Conservation (phyloP, 2,329 filamentous ascomycete species). For the Microdochium bolleyi region DNA sequence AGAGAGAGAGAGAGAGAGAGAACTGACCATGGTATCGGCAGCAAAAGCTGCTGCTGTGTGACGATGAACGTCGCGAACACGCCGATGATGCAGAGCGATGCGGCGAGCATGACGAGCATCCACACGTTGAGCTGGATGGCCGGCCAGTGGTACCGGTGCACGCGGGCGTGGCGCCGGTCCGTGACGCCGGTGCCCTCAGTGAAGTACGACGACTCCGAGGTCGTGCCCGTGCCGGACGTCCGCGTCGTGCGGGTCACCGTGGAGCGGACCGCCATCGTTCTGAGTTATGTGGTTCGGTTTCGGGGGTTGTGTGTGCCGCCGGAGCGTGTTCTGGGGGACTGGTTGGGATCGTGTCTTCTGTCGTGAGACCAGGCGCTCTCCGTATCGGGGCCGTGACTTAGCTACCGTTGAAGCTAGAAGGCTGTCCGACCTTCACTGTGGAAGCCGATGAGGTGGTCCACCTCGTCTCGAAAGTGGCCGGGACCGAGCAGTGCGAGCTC, state of each 20-base stretch:
- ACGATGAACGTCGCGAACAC: conserved; percentile 53
- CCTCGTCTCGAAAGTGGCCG: too few species aligned
- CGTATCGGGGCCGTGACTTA: too few species aligned
- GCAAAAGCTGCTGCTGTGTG: conserved; percentile 45
- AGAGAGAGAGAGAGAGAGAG: neutral
- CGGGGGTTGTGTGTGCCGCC: neutral
- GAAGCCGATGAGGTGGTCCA: too few species aligned
- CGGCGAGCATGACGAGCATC: conserved; percentile 58
- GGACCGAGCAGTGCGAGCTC: too few species aligned
- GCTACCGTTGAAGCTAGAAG: too few species aligned
- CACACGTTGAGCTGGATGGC: conserved; percentile 59
- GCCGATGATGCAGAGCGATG: conserved; percentile 50
- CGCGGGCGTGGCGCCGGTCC: conserved; percentile 32
- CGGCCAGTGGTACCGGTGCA: conserved; percentile 61
- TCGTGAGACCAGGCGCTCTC: too few species aligned
- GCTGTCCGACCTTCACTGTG: too few species aligned
- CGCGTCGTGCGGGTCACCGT: conserved; percentile 9
- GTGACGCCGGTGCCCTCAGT: conserved; percentile 7
- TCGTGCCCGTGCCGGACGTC: conserved; percentile 23
- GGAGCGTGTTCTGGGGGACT: neutral
- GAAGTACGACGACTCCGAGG: neutral
- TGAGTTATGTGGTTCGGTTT: neutral
- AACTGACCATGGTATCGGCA: conserved; percentile 53
- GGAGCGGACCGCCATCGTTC: conserved; percentile 23
- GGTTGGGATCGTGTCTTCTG: too few species aligned